These are phyloP conservation scores for Syzygium aqueum DNA, from an alignment of 345 rosid species.

Conservation along the genomic window DNA sequence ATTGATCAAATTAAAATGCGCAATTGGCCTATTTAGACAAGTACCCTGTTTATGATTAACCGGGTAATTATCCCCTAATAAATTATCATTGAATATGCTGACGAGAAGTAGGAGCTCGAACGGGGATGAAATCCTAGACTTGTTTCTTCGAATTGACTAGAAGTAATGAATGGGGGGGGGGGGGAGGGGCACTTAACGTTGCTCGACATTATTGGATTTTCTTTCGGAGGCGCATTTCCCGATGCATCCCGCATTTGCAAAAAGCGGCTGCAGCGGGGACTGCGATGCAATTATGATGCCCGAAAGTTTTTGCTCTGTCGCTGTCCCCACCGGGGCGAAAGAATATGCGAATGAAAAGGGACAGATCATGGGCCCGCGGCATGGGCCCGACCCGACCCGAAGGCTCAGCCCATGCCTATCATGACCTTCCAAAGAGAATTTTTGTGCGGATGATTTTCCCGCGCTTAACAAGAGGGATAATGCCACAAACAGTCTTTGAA, in stretches of 20 bases:
- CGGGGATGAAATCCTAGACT: not conserved
- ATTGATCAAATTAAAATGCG: no score
- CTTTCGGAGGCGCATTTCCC: not conserved
- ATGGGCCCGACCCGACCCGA: not conserved
- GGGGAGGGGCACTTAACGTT: not conserved
- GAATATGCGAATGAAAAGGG: not conserved
- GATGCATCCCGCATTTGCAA: not conserved
- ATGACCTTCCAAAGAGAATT: not conserved
- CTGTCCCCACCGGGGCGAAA: not conserved
- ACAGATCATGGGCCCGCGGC: not conserved
- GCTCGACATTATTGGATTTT: not conserved
- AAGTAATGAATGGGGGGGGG: not conserved
- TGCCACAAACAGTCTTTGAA: no score
- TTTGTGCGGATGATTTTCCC: no score
- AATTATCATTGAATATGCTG: not conserved
- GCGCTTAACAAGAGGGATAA: no score
- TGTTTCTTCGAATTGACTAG: not conserved
- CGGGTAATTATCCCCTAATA: not conserved
- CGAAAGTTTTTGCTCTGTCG: not conserved
- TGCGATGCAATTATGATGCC: not conserved
- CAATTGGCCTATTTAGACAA: no score
- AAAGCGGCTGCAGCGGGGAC: not conserved
- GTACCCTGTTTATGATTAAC: no score
- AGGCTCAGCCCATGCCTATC: not conserved
- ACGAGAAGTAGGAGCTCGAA: not conserved